These are phyloP conservation scores for Suillus subluteus DNA, from an alignment of 768 basidiomycete genomes.

Conservation along the genomic window DNA sequence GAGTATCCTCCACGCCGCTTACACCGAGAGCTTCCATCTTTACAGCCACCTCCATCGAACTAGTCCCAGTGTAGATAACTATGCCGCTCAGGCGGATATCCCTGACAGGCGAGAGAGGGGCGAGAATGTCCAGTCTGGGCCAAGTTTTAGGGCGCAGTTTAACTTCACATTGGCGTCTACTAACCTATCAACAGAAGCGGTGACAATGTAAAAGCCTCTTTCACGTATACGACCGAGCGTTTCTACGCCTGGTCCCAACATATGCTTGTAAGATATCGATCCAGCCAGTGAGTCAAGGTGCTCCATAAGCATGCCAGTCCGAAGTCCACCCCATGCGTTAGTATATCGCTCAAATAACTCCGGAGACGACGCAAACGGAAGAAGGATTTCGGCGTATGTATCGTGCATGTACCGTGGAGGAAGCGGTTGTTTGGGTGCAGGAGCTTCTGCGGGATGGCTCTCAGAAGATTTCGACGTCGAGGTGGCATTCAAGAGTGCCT, in stretches of 20 bases:
- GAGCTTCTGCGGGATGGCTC: constrained; percentile 15
- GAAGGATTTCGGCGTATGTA: constrained; percentile 66
- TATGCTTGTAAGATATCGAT: constrained; percentile 82
- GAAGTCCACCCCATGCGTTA: constrained; percentile 71
- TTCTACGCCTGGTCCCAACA: constrained; percentile 67
- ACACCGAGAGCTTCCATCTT: constrained; percentile 71
- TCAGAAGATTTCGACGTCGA: constrained; percentile 29
- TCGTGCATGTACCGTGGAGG: constrained; percentile 66
- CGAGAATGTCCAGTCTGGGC: constrained; percentile 67
- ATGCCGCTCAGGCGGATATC: constrained; percentile 80
- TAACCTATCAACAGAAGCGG: constrained; percentile 79
- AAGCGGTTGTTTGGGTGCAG: constrained; percentile 26
- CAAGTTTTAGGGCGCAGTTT: not conserved
- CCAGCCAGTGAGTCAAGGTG: constrained; percentile 86
- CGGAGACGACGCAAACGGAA: constrained; percentile 65
- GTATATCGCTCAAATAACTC: constrained; percentile 68
- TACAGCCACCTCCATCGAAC: constrained; percentile 86
- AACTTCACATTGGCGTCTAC: constrained; percentile 9
- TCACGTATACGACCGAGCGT: constrained; percentile 58
- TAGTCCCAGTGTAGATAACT: constrained; percentile 75
- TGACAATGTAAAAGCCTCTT: constrained; percentile 80
- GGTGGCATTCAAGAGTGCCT: constrained; percentile 48
- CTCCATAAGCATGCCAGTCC: constrained; percentile 76
- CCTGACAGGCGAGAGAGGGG: constrained; percentile 56
- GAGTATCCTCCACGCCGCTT: constrained; percentile 57